A percentile compares a stretch with the other conserved stretches of the same genome.
These are phyloP conservation scores for Capsicum chinense DNA, from an alignment of 257 asterid genomes.

Conservation along the genomic window DNA sequence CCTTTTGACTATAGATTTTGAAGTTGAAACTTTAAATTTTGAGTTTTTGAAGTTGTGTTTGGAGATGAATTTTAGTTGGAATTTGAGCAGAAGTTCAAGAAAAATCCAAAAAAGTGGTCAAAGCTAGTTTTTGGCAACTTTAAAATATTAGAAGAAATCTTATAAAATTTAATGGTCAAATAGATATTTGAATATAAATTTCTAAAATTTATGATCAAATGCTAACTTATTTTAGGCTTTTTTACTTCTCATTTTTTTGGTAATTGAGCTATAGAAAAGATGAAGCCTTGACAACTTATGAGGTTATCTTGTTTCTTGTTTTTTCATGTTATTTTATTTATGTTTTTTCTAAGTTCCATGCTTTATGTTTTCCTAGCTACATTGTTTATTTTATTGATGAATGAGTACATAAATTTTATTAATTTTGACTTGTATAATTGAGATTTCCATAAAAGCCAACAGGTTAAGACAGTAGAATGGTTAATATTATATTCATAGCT, in stretches of 20 bases:
- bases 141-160: neutral
- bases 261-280: neutral
- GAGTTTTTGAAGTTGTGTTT: neutral
- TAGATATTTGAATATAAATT: neutral
- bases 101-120: neutral
- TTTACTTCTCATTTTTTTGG: neutral
- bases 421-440: slow-evolving; percentile 47
- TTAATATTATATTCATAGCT: slow-evolving; percentile 49
- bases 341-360: slow-evolving; percentile 8
- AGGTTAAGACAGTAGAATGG: slow-evolving; percentile 51
- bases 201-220: neutral
- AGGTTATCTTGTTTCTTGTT: neutral
- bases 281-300: slow-evolving; percentile 10
- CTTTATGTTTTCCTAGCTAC: neutral
- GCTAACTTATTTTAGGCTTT: neutral
- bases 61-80: neutral
- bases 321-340: neutral
- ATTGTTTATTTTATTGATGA: slow-evolving; percentile 2
- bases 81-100: neutral
- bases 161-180: neutral
- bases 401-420: slow-evolving; percentile 45
- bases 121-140: neutral
- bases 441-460: slow-evolving; percentile 63
- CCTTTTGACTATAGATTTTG: neutral
- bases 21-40: neutral